Evolutionary conservation across 345 rosid genomes (phyloP), one percentile per base, ranked within the genome.

Genomic region (Conringia planisiliqua): DNA sequence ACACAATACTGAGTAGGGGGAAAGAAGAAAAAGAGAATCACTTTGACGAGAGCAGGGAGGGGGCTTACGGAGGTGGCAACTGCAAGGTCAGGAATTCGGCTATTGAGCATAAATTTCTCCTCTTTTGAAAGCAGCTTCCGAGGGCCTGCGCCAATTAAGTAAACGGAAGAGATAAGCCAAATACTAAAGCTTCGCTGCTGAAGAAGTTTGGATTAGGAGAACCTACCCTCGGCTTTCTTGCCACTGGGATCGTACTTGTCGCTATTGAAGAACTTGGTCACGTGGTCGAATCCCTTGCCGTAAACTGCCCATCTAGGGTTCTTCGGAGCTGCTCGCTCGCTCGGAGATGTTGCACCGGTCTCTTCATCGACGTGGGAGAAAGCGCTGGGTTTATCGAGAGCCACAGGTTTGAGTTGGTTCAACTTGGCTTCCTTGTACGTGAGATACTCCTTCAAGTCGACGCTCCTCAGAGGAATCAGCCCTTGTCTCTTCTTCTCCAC

Each of bases 281-380:
- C 88, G 67, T 94, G 90, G 42, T 91, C 97, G 71, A 94, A 85
- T 13, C 98, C 96, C 75, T 67, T 88, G 18, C 98, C 97, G 62
- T 90, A 94, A 44, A 91, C 99, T 0, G 91, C 99, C 97, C 97
- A 87, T 73, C 88, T 91, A 4, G 99, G 97, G 62, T 90, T 89
- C 86, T 82, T 90, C 1, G 97, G 91, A 2, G 81, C 82, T 56
- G 79, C 89, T 40, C 97, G 84, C 75, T 86, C 88, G 56, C 75
- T 75, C 10, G 78, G 71, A 67, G 59, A 57, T 44, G 74, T 29
- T 33, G 24, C 22, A 36, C 29, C 65, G 43, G 40, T 44, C 39
- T 59, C 82, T 42, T 6, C 57, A 27, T 48, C 72, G 52, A 43
- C 24, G 2, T 22, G 1, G 24, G 24, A 22, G 24, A 22, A 84